Evolutionary conservation across 202 grass and related monocot species (phyloP).

Genomic region (Zoysia matrella): DNA sequence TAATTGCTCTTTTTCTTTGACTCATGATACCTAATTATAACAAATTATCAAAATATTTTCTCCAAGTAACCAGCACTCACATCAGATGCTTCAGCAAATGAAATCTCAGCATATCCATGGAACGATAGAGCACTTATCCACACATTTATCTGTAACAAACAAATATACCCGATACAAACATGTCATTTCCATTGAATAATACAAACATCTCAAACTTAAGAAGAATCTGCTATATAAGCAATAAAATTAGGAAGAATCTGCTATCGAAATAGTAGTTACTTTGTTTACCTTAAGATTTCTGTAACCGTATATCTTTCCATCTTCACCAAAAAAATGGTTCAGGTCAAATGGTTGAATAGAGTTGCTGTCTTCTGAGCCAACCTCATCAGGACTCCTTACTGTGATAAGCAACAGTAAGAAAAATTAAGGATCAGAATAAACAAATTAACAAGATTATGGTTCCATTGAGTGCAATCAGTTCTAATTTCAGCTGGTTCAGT

Average conservation of each 20-base stretch:
- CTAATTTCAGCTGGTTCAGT: not conserved
- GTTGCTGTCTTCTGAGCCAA: constrained; percentile 49
- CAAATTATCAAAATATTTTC: not conserved
- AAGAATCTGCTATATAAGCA: not conserved
- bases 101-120: constrained; percentile 85
- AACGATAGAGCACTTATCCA: constrained; percentile 90
- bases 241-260: not conserved
- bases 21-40: not conserved
- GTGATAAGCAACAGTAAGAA: constrained; percentile 18
- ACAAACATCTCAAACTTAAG: constrained; percentile 22
- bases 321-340: constrained; percentile 88
- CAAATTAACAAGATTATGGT: constrained; percentile 30
- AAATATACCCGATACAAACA: constrained; percentile 25
- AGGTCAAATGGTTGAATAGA: constrained; percentile 76
- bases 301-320: constrained; percentile 98
- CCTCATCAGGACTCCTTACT: constrained; percentile 66
- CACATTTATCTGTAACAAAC: constrained; percentile 81
- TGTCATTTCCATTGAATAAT: constrained; percentile 15
- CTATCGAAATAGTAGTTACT: constrained; percentile 19
- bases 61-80: constrained; percentile 56
- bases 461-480: constrained; percentile 23
- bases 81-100: constrained; percentile 67
- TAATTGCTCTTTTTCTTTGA: too few species aligned
- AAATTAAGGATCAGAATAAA: constrained; percentile 26
- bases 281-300: constrained; percentile 75